Evolutionary conservation across 257 asterid genomes (phyloP).

Genomic region (Nicotiana sylvestris): DNA sequence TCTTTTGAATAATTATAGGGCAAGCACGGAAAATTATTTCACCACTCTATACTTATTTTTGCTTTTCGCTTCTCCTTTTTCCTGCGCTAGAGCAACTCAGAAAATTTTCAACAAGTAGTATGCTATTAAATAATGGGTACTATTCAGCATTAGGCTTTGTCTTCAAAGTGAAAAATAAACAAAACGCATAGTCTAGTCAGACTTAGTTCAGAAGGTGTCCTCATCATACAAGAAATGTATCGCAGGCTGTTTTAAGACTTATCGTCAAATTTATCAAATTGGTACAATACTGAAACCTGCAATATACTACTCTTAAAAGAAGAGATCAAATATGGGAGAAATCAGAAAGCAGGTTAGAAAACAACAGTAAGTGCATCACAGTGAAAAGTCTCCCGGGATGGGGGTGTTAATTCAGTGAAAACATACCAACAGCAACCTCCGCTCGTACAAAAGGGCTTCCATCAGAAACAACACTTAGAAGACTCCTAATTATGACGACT

Average conservation of each 20-base stretch:
- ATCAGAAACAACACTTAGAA: conserved; percentile 71
- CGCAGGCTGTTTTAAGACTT: not conserved
- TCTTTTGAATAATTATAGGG: not conserved
- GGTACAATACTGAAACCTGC: not conserved
- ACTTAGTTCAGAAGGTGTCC: not conserved
- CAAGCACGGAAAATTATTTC: not conserved
- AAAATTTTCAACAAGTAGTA: not conserved
- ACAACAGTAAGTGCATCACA: not conserved
- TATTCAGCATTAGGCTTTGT: not conserved
- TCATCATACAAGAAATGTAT: not conserved
- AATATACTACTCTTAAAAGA: not conserved
- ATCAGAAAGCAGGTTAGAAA: not conserved
- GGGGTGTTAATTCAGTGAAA: not conserved
- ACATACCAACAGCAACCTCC: conserved; percentile 96
- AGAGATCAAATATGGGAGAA: not conserved
- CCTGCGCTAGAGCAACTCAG: not conserved
- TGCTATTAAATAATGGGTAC: not conserved
- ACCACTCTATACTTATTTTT: not conserved
- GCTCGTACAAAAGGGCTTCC: conserved; percentile 96
- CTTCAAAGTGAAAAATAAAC: not conserved
- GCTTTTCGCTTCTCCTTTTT: not conserved
- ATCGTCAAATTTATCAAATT: conserved; percentile 2
- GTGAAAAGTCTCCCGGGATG: not conserved
- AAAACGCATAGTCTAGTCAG: not conserved
- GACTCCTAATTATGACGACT: conserved; percentile 58